Evolutionary conservation across 2,329 filamentous ascomycete genomes (phyloP), one percentile per base, ranked within the genome.

Genomic region (Elsinoe arachidis): DNA sequence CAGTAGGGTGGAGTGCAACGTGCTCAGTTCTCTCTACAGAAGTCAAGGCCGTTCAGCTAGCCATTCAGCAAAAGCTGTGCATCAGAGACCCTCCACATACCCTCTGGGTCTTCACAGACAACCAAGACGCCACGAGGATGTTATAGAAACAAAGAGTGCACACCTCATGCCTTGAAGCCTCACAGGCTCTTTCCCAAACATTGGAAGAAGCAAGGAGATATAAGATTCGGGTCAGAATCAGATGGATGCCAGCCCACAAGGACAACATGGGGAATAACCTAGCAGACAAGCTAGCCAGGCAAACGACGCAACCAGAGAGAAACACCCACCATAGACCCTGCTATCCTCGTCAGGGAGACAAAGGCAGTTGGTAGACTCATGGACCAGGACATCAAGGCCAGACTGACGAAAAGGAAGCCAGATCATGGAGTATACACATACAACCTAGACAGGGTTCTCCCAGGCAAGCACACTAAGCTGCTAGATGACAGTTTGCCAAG

Each of bases 271-370:
- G 30, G 2, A 53, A 37, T 15, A 30, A 53, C 23, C n/a, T 19
- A n/a, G 49, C 17, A 30, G 49, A 53, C 34, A n/a, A 53, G 34
- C 17, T 53, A 53, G 49, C 49, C 30, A 17, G n/a, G 35, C 30
- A 53, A 37, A 38, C 10, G 49, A 53, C 49, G 5, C 7, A 30
- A 47, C 19, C 23, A 26, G 23, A 26, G 23, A 6, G 23, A 26
- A 26, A 26, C 6, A 26, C 23, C 23, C 3, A 26, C 23, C 23
- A 26, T 6, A 26, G 23, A 26, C 23, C 23, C 23, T 26, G 6
- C 23, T 26, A 33, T 21, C 19, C 26, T 17, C 26, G 19, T 47
- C 11, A 47, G 44, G 44, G 44, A 47, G 44, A 21, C 44, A 47
- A 23, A 47, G 21, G 17, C 26, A 15, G 44, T 47, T 11, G 44